A percentile compares a stretch with the other conserved stretches of the same genome.
Evolutionary conservation across 345 rosid species (phyloP).

Genomic region (Reutealis trisperma): DNA sequence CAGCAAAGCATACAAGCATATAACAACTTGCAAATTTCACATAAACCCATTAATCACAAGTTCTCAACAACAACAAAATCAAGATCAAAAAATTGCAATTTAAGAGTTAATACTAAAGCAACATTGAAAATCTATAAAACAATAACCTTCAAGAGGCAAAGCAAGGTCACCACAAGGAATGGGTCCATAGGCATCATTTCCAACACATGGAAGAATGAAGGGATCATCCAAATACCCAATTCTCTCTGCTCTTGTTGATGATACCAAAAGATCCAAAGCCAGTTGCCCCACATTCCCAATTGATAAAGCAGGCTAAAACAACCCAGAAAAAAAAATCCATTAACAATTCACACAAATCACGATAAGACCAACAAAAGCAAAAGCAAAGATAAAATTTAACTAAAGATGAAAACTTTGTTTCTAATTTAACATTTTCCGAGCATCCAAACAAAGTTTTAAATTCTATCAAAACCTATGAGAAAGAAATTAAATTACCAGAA

Average conservation of each 20-base stretch:
- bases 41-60: neutral
- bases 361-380: neutral
- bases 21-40: neutral
- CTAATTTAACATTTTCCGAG: neutral
- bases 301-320: conserved; percentile 74
- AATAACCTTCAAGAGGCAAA: conserved; percentile 79
- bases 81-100: neutral
- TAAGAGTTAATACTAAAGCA: neutral
- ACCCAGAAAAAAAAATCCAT: neutral
- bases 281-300: conserved; percentile 93
- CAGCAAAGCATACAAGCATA: neutral
- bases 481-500: conserved; percentile 50
- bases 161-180: conserved; percentile 71
- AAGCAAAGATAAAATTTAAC: neutral
- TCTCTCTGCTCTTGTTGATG: conserved; percentile 65
- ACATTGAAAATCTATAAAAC: neutral
- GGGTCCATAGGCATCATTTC: conserved; percentile 80
- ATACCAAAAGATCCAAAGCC: conserved; percentile 81
- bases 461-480: neutral
- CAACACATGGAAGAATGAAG: conserved; percentile 78
- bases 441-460: neutral
- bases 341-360: neutral
- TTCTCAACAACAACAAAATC: neutral
- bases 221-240: conserved; percentile 79
- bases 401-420: too few relatives aligned